Percentiles rank a stretch among this genome's conserved stretches.
phyloP scores from a whole-genome alignment of 2,329 filamentous ascomycete species.

The Ophiosphaerella korrae region DNA sequence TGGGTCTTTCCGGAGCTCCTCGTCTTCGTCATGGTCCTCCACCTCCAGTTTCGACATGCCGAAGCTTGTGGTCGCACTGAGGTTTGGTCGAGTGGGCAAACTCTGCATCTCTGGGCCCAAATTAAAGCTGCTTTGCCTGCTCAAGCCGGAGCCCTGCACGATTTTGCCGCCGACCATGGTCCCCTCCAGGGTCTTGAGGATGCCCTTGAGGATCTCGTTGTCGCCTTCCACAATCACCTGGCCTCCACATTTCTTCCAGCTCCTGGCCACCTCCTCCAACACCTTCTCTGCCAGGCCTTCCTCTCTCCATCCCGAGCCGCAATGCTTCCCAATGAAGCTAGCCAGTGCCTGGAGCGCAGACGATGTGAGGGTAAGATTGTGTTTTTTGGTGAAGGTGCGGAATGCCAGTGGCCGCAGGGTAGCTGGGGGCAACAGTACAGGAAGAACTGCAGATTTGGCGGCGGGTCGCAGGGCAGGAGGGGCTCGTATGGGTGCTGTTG shows the following conservation, averaged over 20 bases:
- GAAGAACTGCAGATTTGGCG: conserved; percentile 69
- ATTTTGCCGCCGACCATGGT: conserved; percentile 87
- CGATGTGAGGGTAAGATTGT: conserved; percentile 89
- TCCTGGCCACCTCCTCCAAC: conserved; percentile 85
- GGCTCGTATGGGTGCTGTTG: conserved; percentile 49
- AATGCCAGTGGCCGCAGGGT: conserved; percentile 90
- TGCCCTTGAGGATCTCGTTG: conserved; percentile 71
- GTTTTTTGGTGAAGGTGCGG: conserved; percentile 95
- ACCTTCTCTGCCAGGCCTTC: conserved; percentile 91
- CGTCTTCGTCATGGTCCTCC: conserved; percentile 61
- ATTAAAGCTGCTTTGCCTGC: conserved; percentile 67
- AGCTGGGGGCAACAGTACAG: conserved; percentile 85
- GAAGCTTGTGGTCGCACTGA: conserved; percentile 70
- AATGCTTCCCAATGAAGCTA: conserved; percentile 88
- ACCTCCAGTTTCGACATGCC: conserved; percentile 57
- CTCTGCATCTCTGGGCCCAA: conserved; percentile 55
- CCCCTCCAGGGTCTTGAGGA: conserved; percentile 81
- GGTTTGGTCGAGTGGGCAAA: conserved; percentile 36
- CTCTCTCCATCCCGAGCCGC: conserved; percentile 94
- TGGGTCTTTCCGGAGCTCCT: conserved; percentile 68
- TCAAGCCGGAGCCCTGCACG: conserved; percentile 59
- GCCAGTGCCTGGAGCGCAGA: conserved; percentile 84
- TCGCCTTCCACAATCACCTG: conserved; percentile 90
- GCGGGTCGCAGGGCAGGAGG: conserved; percentile 59
- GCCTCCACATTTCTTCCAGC: conserved; percentile 88